Conservation (phyloP, 2,329 filamentous ascomycete species). For the Dactylonectria estremocensis region DNA sequence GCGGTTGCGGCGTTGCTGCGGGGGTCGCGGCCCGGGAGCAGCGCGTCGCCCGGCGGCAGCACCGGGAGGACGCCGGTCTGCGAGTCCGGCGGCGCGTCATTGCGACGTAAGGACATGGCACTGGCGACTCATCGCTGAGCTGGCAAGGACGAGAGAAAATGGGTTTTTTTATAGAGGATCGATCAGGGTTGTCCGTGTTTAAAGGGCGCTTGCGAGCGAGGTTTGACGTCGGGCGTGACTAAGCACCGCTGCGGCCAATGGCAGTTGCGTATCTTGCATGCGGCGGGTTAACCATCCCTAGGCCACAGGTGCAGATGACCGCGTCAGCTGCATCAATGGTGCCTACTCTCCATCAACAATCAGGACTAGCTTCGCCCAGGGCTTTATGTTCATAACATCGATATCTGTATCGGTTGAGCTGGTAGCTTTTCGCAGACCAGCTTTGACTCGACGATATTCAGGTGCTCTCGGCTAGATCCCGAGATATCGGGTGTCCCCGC, state of each 20-base stretch:
- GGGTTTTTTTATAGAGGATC: not conserved
- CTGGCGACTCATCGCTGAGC: conserved; percentile 50
- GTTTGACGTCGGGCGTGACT: conserved; percentile 38
- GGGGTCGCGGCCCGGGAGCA: conserved; percentile 62
- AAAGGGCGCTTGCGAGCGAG: conserved; percentile 9
- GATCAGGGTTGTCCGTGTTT: not conserved
- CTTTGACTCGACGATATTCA: not conserved
- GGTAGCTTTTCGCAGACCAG: not conserved
- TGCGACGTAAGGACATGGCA: conserved; percentile 55
- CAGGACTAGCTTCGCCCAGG: too few species aligned
- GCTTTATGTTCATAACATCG: not conserved
- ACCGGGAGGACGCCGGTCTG: conserved; percentile 60
- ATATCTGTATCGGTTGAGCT: not conserved
- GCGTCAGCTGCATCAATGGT: conserved; percentile 7
- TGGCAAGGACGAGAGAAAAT: conserved; percentile 2
- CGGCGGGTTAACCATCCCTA: conserved; percentile 23
- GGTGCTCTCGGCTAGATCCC: not conserved
- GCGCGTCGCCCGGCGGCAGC: conserved; percentile 55
- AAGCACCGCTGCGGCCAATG: conserved; percentile 42
- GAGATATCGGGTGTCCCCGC: not conserved
- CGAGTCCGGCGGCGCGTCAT: conserved; percentile 49
- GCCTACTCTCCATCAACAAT: not conserved
- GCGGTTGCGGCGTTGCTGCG: conserved; percentile 74
- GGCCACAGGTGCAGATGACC: conserved; percentile 19
- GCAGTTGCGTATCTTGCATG: conserved; percentile 19